Evolutionary conservation across 2,329 filamentous ascomycete genomes (phyloP), one percentile per base, ranked within the genome.

Genomic region (Aureobasidium lini): DNA sequence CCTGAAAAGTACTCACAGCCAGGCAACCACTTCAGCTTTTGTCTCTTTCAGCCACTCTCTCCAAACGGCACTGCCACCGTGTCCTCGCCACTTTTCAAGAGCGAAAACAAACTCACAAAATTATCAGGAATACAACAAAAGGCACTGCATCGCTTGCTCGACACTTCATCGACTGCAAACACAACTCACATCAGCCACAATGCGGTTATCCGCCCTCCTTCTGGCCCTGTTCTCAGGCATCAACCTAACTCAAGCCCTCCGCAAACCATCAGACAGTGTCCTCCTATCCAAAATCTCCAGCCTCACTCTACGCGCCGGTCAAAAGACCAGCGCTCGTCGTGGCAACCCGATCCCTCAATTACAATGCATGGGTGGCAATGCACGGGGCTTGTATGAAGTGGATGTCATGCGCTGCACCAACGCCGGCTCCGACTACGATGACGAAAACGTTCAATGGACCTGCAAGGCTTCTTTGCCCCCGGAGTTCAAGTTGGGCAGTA

Each of bases 371-470:
- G 90, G 88, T 31, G 80, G 84, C 57, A 80, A 76, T 8, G 77
- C 79, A 57, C 72, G 75, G 60, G 77, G 81, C 40, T 81, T 93
- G 59, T 88, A 93, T 77, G 76, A 83, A 29, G 76, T 95, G 62
- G 88, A 95, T 66, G 77, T 87, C 11, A 89, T 97, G 87, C 89
- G 90, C 68, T 99, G 93, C 81, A 87, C 82, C 63, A 97, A 97
- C 76, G 81, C 87, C 62, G 94, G 93, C 62, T 78, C 83, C 32
- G 87, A 87, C 62, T 96, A 96, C 77, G 84, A 84, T 63, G 71
- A 77, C 44, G 85, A 94, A 73, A 88, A 96, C 70, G 81, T 96
- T 39, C 87, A 96, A 75, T 99, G 93, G 93, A 89, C 89, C 31
- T 99, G 93, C 75, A 84, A 84, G n/a, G 82, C 84, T 5, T 76